Base-by-base conservation (phyloP, 2,329 filamentous ascomycete genomes). In the Pseudomassariella vexata region DNA sequence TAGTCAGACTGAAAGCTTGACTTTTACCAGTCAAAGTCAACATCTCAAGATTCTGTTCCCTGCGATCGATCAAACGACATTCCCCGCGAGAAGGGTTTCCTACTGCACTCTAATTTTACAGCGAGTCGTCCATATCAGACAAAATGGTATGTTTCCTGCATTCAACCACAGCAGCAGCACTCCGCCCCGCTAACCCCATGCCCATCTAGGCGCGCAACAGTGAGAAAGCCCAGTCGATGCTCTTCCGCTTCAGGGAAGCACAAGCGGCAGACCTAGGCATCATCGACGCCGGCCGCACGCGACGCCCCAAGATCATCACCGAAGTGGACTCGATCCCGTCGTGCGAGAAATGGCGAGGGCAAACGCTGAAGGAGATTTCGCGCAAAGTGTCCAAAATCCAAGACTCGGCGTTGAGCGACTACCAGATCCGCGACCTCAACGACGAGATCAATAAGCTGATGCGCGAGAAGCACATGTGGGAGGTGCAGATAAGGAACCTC, bases 381-480 rank as follows among this genome's bases (percentile, higher is more conserved):
- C 88, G 92, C 62, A 98, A 98, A 62, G 87, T 98, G 36, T 87
- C 87, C 42, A 85, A 85, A 55, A 96, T 98, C 64, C 92, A 98
- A 59, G 92, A 98, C 49, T 68, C 77, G 7, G 80, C 82, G 28
- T 73, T 98, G n/a, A 87, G 79, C 62, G 92, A 98, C 70, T 96
- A 85, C 67, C 92, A 96, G 69, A 87, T 98, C 59, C 82, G 92
- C 52, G 92, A 98, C 62, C 70, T 98, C 55, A 98, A 98, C 66
- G 92, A 98, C 60, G 92, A 98, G 63, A 94, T 98, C 70, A 98
- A 98, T 70, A 94, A 95, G 65, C 74, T 95, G 41, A 95, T 98
- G 86, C 81, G 88, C 43, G 92, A 98, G 68, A 98, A 98, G 63
- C 88, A 94, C 73, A 89, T 94, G 75, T 98, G 92, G 92, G 92